Evolutionary conservation across 495 filamentous ascomycete species (phyloP).

Genomic region (Podospora pseudopauciseta): DNA sequence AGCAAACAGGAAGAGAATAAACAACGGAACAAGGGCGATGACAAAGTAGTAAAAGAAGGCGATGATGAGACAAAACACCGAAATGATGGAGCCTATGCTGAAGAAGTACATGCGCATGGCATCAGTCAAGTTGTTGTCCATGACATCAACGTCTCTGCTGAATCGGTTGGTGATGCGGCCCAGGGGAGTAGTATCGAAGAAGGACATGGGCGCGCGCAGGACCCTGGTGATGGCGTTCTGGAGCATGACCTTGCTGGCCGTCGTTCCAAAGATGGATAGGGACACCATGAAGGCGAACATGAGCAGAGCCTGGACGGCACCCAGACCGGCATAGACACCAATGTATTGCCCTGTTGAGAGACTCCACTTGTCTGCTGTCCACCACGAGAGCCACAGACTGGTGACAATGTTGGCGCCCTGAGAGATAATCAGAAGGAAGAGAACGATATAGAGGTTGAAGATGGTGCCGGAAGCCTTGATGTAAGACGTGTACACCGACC

Average conservation of each 20-base stretch:
- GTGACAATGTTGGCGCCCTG: constrained; percentile 84
- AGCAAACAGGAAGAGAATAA: constrained; percentile 75
- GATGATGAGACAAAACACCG: constrained; percentile 84
- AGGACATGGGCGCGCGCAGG: constrained; percentile 88
- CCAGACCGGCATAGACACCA: constrained; percentile 79
- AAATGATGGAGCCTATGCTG: constrained; percentile 71
- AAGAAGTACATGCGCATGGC: constrained; percentile 91
- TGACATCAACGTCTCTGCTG: constrained; percentile 88
- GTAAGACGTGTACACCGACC: constrained; percentile 79
- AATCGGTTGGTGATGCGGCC: constrained; percentile 98
- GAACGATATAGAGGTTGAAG: constrained; percentile 61
- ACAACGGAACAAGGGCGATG: constrained; percentile 79
- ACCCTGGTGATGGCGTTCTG: constrained; percentile 75
- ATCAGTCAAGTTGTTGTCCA: constrained; percentile 91
- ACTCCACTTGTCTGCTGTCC: constrained; percentile 72
- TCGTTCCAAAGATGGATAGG: constrained; percentile 75
- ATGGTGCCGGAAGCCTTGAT: constrained; percentile 73
- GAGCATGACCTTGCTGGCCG: constrained; percentile 76
- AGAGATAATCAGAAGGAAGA: constrained; percentile 62
- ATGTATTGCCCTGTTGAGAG: constrained; percentile 72
- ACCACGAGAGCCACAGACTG: constrained; percentile 88
- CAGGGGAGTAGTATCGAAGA: constrained; percentile 94
- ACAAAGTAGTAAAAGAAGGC: constrained; percentile 92
- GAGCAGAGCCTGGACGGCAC: constrained; percentile 65
- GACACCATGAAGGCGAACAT: constrained; percentile 64